Evolutionary conservation across 2,329 filamentous ascomycete genomes (phyloP).

Genomic region (Cladosporium sp.): DNA sequence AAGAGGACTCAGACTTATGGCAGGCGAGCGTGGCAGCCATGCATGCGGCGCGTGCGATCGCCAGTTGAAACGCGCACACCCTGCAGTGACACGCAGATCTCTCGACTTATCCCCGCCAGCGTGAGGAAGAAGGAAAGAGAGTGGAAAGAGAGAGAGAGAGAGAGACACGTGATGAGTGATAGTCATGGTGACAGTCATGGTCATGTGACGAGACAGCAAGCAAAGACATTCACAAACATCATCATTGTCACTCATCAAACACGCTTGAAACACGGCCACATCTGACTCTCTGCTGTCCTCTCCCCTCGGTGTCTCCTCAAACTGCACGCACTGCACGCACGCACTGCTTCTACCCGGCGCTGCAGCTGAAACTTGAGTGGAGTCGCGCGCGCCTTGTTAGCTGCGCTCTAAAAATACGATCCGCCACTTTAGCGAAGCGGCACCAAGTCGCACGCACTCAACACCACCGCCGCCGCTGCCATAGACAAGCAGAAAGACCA

Average conservation of each 20-base stretch:
- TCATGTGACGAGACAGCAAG: background rate
- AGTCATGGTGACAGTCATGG: background rate
- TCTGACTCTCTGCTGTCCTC: background rate
- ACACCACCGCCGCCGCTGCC: background rate
- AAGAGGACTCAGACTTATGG: background rate
- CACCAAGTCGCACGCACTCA: background rate
- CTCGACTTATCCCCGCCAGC: background rate
- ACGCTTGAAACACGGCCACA: background rate
- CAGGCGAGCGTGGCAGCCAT: background rate
- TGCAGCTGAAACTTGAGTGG: background rate
- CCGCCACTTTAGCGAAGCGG: constrained; percentile 1
- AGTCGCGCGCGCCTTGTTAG: background rate
- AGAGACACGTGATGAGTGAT: background rate
- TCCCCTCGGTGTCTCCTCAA: background rate
- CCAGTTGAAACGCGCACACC: background rate
- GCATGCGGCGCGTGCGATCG: background rate
- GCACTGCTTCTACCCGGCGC: background rate
- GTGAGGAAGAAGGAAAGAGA: background rate
- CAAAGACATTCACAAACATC: background rate
- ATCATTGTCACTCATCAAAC: background rate
- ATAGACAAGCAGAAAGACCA: background rate
- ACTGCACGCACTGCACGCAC: background rate
- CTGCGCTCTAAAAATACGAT: background rate
- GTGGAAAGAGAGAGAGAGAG: background rate
- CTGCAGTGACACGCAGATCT: constrained; percentile 8